These are phyloP conservation scores for Gossypium schwendimanii DNA, from an alignment of 441 rosid species.

Conservation along the genomic window DNA sequence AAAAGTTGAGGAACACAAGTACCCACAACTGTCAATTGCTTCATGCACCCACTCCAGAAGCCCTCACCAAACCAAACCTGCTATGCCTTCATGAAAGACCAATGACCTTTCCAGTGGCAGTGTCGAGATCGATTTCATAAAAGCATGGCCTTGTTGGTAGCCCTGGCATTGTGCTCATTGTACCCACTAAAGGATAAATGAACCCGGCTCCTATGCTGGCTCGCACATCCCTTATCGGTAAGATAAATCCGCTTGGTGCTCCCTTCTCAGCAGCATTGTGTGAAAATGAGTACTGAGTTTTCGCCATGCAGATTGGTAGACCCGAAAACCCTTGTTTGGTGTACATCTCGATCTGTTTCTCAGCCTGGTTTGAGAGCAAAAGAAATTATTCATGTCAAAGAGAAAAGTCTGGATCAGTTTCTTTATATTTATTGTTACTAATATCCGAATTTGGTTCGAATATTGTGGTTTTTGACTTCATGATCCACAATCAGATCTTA, in stretches of 20 bases:
- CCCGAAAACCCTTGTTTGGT: conserved; percentile 70
- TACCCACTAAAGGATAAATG: conserved; percentile 92
- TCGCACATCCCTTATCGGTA: conserved; percentile 86
- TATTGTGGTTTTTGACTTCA: not conserved
- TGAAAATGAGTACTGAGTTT: conserved; percentile 88
- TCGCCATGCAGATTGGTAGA: conserved; percentile 93
- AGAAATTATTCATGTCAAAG: not conserved
- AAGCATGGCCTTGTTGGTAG: conserved; percentile 96
- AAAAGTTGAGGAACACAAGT: not conserved
- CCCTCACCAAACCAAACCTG: not conserved
- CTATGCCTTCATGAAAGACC: conserved; percentile 59
- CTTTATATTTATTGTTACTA: not conserved
- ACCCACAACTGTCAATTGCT: not conserved
- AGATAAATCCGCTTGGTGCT: conserved; percentile 68
- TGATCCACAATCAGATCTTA: not conserved
- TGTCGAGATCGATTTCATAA: conserved; percentile 76
- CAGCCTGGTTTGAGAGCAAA: conserved; percentile 49
- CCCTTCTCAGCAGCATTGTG: conserved; percentile 74
- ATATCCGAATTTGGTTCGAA: not conserved
- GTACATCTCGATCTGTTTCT: conserved; percentile 91
- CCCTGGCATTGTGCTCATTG: conserved; percentile 97
- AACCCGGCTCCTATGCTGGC: conserved; percentile 94
- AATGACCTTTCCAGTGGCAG: conserved; percentile 67
- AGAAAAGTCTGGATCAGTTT: not conserved
- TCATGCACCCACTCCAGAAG: not conserved